A percentile compares a stretch with the other conserved stretches of the same genome.
These are phyloP conservation scores for Fagus sylvatica DNA, from an alignment of 306 rosid species.

Conservation along the genomic window DNA sequence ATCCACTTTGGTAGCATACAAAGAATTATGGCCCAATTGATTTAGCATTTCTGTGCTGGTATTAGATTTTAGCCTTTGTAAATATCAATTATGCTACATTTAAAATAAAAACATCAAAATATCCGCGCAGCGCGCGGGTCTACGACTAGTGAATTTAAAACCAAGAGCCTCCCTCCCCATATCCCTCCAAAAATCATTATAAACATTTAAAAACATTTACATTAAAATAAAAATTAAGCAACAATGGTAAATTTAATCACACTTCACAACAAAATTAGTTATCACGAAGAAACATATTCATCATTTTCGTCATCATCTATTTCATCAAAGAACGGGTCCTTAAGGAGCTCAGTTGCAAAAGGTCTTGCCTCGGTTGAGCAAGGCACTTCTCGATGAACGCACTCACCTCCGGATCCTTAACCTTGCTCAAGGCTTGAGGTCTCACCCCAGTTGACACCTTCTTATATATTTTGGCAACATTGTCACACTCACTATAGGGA, in stretches of 20 bases:
- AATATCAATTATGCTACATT: too few species aligned
- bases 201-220: not conserved
- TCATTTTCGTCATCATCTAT: conserved; percentile 41
- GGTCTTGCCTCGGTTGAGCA: conserved; percentile 70
- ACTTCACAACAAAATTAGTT: not conserved
- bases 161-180: too few species aligned
- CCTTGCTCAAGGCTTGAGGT: conserved; percentile 64
- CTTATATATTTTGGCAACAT: conserved; percentile 74
- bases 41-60: too few species aligned
- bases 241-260: conserved; percentile 10
- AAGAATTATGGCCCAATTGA: too few species aligned
- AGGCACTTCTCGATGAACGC: conserved; percentile 81
- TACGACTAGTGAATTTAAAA: too few species aligned
- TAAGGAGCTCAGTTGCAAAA: conserved; percentile 75
- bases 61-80: too few species aligned
- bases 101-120: too few species aligned
- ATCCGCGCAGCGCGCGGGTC: too few species aligned
- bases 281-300: conserved; percentile 18
- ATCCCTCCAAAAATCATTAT: conserved; percentile 18
- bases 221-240: not conserved
- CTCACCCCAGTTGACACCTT: conserved; percentile 76
- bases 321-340: conserved; percentile 68
- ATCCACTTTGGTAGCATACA: too few species aligned
- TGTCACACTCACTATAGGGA: conserved; percentile 89
- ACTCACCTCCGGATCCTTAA: conserved; percentile 57